These are phyloP conservation scores for Tillandsia fasciculata DNA, from an alignment of 176 grass and related monocot genomes.

Conservation along the genomic window DNA sequence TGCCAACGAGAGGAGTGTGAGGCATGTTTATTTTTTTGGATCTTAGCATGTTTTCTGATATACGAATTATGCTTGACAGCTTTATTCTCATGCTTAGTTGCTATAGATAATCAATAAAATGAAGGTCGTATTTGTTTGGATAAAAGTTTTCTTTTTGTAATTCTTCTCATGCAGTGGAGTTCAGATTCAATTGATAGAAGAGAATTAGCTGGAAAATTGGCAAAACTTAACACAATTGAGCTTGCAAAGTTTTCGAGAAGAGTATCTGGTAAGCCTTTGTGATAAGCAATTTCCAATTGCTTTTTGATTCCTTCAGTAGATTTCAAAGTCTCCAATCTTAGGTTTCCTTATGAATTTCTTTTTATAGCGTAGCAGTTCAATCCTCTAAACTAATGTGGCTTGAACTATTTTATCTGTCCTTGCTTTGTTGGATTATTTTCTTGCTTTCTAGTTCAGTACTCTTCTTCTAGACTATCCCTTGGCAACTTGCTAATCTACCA, in stretches of 20 bases:
- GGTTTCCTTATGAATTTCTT: neutral
- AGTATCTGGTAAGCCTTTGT: slow-evolving; percentile 50
- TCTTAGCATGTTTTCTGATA: neutral
- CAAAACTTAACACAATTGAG: slow-evolving; percentile 97
- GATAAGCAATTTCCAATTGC: neutral
- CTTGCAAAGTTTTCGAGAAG: slow-evolving; percentile 89
- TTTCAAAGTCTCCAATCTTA: slow-evolving; percentile 3
- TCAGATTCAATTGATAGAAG: slow-evolving; percentile 73
- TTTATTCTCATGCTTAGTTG: neutral
- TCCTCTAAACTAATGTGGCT: too few species aligned
- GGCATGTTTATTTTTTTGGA: slow-evolving; percentile 38
- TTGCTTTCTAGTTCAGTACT: too few species aligned
- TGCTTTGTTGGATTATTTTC: too few species aligned
- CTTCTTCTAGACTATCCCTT: too few species aligned
- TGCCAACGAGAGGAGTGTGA: slow-evolving; percentile 74
- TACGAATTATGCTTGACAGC: neutral
- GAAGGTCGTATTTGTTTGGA: slow-evolving; percentile 21
- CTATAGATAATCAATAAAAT: slow-evolving; percentile 11
- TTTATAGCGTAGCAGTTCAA: neutral
- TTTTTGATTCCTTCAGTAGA: slow-evolving; percentile 14
- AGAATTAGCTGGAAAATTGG: slow-evolving; percentile 92
- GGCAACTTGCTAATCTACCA: too few species aligned
- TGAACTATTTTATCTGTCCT: too few species aligned
- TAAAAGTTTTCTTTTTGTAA: slow-evolving; percentile 3
- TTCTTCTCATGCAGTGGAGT: slow-evolving; percentile 52